Conservation (phyloP, 1,284 basidiomycete species). For the Bondarzewia mesenterica region DNA sequence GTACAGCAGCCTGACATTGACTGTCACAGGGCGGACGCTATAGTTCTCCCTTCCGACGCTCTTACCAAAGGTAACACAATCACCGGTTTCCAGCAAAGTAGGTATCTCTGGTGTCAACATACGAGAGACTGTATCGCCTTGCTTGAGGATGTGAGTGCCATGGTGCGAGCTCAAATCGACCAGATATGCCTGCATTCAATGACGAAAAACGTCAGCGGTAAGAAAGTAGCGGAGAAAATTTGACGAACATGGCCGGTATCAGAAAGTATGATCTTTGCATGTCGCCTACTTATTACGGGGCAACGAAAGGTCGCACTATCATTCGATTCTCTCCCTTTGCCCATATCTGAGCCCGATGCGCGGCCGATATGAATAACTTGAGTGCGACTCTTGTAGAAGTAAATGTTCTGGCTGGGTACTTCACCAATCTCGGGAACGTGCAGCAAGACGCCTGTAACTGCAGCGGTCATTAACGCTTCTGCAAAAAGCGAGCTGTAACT, state of each 20-base stretch:
- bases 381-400: slow-evolving; percentile 19
- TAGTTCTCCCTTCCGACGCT: slow-evolving; percentile 50
- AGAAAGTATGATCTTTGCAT: slow-evolving; percentile 58
- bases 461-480: neutral
- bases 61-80: slow-evolving; percentile 67
- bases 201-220: slow-evolving; percentile 7
- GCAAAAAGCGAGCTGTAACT: slow-evolving; percentile 4
- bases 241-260: slow-evolving; percentile 47
- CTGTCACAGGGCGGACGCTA: slow-evolving; percentile 51
- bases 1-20: slow-evolving; percentile 45
- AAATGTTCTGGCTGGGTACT: slow-evolving; percentile 8
- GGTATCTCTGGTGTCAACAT: slow-evolving; percentile 39
- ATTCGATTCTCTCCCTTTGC: slow-evolving; percentile 19
- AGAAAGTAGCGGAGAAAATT: slow-evolving; percentile 12
- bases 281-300: slow-evolving; percentile 56
- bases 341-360: slow-evolving; percentile 27
- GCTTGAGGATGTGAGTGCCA: slow-evolving; percentile 48
- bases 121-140: slow-evolving; percentile 34
- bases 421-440: slow-evolving; percentile 11
- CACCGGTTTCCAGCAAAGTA: slow-evolving; percentile 48
- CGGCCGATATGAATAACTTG: slow-evolving; percentile 50
- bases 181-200: slow-evolving; percentile 40
- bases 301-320: slow-evolving; percentile 47
- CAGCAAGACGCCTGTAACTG: slow-evolving; percentile 11
- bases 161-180: slow-evolving; percentile 55